These are phyloP conservation scores for Chytridiales sp. DNA, from an alignment of 371 early-diverging fungal genomes.

Conservation along the genomic window DNA sequence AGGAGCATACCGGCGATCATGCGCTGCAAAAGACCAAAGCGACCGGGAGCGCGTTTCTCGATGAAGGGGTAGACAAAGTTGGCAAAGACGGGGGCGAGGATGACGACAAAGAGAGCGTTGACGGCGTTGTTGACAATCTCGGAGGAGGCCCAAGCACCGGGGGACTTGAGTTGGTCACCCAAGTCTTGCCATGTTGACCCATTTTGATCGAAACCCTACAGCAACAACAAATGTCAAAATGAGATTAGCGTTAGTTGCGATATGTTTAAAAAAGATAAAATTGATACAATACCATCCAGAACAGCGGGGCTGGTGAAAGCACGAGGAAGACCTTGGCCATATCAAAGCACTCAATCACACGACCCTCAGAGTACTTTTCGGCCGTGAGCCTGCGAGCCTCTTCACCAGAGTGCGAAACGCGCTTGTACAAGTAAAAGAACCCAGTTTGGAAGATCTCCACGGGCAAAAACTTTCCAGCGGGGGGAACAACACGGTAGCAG, in stretches of 20 bases:
- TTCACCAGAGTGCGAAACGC: slow-evolving; percentile 17
- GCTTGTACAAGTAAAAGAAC: slow-evolving; percentile 19
- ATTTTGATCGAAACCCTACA: slow-evolving; percentile 61
- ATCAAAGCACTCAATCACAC: slow-evolving; percentile 49
- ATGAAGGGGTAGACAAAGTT: slow-evolving; percentile 52
- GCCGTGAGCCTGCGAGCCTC: slow-evolving; percentile 34
- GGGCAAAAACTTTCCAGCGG: slow-evolving; percentile 54
- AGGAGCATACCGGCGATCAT: slow-evolving; percentile 53
- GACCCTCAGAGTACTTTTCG: slow-evolving; percentile 39
- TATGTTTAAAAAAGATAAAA: too few species aligned
- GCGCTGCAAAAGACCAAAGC: slow-evolving; percentile 53
- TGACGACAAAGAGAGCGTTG: slow-evolving; percentile 54
- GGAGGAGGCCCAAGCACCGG: slow-evolving; percentile 15
- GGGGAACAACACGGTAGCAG: slow-evolving; percentile 59
- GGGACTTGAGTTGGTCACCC: slow-evolving; percentile 47
- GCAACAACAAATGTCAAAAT: too few species aligned
- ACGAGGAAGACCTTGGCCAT: slow-evolving; percentile 45
- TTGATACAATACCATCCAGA: slow-evolving; percentile 66
- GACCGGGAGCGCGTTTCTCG: slow-evolving; percentile 30
- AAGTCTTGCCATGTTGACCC: slow-evolving; percentile 52
- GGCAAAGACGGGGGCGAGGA: slow-evolving; percentile 61
- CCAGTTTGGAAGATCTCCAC: slow-evolving; percentile 38
- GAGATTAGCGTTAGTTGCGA: too few species aligned
- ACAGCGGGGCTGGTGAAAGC: slow-evolving; percentile 50
- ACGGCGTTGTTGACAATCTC: slow-evolving; percentile 30